Evolutionary conservation across 805 yeast genomes (phyloP).

Genomic region (Zygotorulaspora florentina): DNA sequence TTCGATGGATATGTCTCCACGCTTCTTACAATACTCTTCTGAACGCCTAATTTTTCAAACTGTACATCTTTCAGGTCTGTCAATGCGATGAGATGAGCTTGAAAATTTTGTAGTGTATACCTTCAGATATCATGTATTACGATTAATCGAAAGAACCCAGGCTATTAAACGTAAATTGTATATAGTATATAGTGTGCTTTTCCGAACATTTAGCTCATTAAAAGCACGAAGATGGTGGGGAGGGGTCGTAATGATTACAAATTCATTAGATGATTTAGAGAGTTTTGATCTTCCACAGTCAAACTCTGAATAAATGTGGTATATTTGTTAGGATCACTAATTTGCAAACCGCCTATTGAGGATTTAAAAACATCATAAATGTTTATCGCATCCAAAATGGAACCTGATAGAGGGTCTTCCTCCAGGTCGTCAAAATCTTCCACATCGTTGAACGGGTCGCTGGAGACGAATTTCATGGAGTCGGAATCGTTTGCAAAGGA

Average conservation of each 20-base stretch:
- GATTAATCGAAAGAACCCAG: neutral
- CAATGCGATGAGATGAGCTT: constrained; percentile 22
- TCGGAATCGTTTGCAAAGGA: constrained; percentile 46
- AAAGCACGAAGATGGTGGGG: too few species aligned
- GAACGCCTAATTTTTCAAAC: neutral
- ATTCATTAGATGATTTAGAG: constrained; percentile 5
- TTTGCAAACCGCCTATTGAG: constrained; percentile 47
- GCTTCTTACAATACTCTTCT: neutral
- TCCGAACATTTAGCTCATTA: too few species aligned
- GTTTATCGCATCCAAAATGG: constrained; percentile 74
- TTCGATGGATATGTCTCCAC: neutral
- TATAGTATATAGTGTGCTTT: too few species aligned
- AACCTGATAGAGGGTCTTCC: constrained; percentile 77
- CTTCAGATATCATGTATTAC: constrained; percentile 4
- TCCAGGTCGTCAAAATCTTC: constrained; percentile 70
- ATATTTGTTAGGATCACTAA: constrained; percentile 46
- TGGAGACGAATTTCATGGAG: constrained; percentile 32
- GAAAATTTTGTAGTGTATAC: constrained; percentile 10
- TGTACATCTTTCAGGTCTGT: neutral
- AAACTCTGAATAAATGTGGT: constrained; percentile 43
- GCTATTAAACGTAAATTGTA: neutral
- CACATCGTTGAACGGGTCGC: constrained; percentile 34
- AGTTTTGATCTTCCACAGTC: constrained; percentile 35
- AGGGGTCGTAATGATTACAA: neutral
- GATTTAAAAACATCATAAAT: constrained; percentile 63